Percentiles rank a stretch among this genome's conserved stretches.
Evolutionary conservation across 345 rosid species (phyloP).

Genomic region (Pseudoturritis turrita): DNA sequence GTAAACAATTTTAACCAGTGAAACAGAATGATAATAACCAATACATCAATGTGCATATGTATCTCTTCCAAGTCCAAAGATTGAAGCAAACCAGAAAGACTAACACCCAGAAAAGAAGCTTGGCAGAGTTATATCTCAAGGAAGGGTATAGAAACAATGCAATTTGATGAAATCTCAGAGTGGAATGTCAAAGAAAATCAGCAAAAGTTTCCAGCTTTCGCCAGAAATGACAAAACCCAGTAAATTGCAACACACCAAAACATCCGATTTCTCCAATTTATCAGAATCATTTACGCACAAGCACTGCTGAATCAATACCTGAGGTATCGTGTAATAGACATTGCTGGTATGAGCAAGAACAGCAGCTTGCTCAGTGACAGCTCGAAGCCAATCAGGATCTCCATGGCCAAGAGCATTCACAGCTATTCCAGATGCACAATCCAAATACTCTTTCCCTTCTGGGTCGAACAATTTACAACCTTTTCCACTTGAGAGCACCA

Average conservation of each 20-base stretch:
- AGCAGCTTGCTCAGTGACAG: constrained; percentile 65
- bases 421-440: constrained; percentile 73
- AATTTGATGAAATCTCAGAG: not conserved
- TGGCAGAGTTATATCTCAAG: not conserved
- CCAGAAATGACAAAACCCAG: not conserved
- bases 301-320: constrained; percentile 47
- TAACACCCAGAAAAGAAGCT: not conserved
- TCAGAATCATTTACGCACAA: not conserved
- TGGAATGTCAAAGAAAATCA: not conserved
- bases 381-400: constrained; percentile 76
- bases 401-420: constrained; percentile 82
- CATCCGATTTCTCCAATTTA: not conserved
- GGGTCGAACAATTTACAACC: constrained; percentile 78
- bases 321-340: constrained; percentile 67
- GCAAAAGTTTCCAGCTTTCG: not conserved
- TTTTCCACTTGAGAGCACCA: constrained; percentile 62
- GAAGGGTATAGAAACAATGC: not conserved
- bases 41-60: not conserved
- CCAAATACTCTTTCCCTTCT: constrained; percentile 77
- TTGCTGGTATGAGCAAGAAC: constrained; percentile 77
- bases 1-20: not conserved
- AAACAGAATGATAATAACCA: not conserved
- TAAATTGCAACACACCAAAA: not conserved
- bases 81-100: not conserved
- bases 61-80: not conserved